These are phyloP conservation scores for Mycena citricolor DNA, from an alignment of 1,284 basidiomycete species.

Conservation along the genomic window DNA sequence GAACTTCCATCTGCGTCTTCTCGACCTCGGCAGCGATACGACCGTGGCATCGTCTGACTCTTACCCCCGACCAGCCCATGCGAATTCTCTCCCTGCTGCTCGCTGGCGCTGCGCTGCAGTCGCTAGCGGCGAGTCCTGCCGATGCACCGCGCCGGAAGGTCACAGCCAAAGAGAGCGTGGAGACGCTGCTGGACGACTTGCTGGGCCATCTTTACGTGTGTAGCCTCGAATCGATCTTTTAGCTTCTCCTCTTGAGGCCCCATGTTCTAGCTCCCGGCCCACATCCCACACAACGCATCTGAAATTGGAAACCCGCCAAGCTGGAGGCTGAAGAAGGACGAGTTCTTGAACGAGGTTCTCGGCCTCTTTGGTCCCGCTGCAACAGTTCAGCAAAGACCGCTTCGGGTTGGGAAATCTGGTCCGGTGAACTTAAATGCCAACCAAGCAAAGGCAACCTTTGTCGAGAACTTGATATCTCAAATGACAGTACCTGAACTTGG, in stretches of 20 bases:
- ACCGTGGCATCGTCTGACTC: no score
- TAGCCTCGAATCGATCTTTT: no score
- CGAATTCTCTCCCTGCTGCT: no score
- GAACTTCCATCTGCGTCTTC: no score
- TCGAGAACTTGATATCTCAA: slow-evolving; percentile 23
- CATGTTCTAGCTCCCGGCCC: no score
- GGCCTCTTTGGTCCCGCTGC: neutral
- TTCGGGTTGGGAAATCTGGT: neutral
- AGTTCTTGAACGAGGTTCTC: slow-evolving; percentile 14
- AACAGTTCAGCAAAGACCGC: neutral
- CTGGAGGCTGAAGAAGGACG: slow-evolving; percentile 12
- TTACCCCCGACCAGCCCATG: no score
- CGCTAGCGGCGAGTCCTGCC: no score
- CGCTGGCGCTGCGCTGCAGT: no score
- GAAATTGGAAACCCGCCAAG: neutral
- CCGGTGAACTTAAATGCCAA: neutral
- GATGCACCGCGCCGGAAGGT: no score
- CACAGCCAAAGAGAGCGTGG: no score
- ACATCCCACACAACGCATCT: slow-evolving; percentile 1
- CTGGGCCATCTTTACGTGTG: slow-evolving; percentile 17
- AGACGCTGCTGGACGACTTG: slow-evolving; percentile 19
- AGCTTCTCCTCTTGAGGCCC: neutral
- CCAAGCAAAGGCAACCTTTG: slow-evolving; percentile 15
- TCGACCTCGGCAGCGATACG: no score
- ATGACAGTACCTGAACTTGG: slow-evolving; percentile 27